Conservation (phyloP, 345 rosid genomes). For the Salix exigua region DNA sequence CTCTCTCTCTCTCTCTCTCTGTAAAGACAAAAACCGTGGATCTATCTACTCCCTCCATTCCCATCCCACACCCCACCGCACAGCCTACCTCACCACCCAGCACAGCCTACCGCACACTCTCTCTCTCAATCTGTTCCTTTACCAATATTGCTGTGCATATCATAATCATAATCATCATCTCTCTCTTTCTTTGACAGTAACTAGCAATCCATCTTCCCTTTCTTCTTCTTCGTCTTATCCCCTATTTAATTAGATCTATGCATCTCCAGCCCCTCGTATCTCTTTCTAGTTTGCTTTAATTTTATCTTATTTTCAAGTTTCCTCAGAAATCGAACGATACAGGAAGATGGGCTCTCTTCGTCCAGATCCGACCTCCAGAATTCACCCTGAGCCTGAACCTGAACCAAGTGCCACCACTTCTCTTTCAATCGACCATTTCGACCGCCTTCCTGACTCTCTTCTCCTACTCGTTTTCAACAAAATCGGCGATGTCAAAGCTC, state of each 20-base stretch:
- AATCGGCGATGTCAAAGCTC: slow-evolving; percentile 88
- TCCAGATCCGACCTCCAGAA: slow-evolving; percentile 48
- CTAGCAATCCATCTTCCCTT: neutral
- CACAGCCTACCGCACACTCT: too few species aligned
- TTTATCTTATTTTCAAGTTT: neutral
- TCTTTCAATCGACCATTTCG: slow-evolving; percentile 63
- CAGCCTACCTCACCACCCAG: too few species aligned
- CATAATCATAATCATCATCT: too few species aligned
- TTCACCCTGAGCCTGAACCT: slow-evolving; percentile 49
- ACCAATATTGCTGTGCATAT: too few species aligned
- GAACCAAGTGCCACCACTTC: slow-evolving; percentile 1
- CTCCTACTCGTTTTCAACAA: slow-evolving; percentile 72
- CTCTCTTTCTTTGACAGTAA: neutral
- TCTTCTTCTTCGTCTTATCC: neutral
- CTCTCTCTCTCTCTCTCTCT: slow-evolving; percentile 4
- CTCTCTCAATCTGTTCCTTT: too few species aligned
- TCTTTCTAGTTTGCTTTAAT: neutral
- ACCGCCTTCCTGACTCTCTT: slow-evolving; percentile 74
- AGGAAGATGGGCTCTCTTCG: slow-evolving; percentile 13
- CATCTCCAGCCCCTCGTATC: neutral
- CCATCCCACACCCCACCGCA: too few species aligned
- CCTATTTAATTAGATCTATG: too few species aligned
- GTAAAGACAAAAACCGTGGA: slow-evolving; percentile 32
- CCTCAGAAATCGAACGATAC: neutral
- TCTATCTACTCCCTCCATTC: slow-evolving; percentile 29